Evolutionary conservation across 768 basidiomycete genomes (phyloP).

Genomic region (Podaxis sp.): DNA sequence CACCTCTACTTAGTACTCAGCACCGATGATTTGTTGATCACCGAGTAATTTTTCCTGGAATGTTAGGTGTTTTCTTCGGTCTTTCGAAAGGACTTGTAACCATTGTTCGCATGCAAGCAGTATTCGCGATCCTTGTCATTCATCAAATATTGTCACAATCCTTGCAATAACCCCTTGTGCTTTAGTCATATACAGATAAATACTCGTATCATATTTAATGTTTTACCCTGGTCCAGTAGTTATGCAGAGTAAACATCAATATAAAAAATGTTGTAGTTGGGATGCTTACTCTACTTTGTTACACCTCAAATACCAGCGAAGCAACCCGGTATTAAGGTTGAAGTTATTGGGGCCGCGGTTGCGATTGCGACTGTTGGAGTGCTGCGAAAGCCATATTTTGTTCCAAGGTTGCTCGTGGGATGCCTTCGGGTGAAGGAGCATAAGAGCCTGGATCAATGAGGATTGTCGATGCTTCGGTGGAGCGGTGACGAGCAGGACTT

Average conservation of each 20-base stretch:
- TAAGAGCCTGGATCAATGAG: constrained; percentile 38
- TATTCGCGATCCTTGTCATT: constrained; percentile 14
- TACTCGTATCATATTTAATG: constrained; percentile 17
- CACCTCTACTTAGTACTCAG: constrained; percentile 7
- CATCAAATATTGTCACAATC: constrained; percentile 16
- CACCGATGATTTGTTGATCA: constrained; percentile 12
- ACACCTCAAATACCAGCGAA: background rate
- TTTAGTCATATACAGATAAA: constrained; percentile 17
- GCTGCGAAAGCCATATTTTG: constrained; percentile 85
- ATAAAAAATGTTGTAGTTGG: constrained; percentile 11
- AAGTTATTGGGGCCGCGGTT: constrained; percentile 31
- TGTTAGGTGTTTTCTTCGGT: constrained; percentile 13
- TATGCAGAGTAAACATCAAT: constrained; percentile 13
- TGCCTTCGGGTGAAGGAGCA: constrained; percentile 33
- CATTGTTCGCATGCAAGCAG: constrained; percentile 16
- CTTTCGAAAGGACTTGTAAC: constrained; percentile 14
- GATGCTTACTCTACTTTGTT: constrained; percentile 8
- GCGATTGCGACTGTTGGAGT: constrained; percentile 47
- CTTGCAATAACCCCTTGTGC: constrained; percentile 16
- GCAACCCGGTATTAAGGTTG: constrained; percentile 10
- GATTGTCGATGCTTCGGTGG: constrained; percentile 41
- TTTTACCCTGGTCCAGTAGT: constrained; percentile 16
- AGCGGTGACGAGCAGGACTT: constrained; percentile 26
- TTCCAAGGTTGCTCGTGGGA: constrained; percentile 68
- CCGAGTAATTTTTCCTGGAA: constrained; percentile 6